Evolutionary conservation across 129 eudicot genomes (phyloP).

Genomic region (Smallanthus sonchifolius): DNA sequence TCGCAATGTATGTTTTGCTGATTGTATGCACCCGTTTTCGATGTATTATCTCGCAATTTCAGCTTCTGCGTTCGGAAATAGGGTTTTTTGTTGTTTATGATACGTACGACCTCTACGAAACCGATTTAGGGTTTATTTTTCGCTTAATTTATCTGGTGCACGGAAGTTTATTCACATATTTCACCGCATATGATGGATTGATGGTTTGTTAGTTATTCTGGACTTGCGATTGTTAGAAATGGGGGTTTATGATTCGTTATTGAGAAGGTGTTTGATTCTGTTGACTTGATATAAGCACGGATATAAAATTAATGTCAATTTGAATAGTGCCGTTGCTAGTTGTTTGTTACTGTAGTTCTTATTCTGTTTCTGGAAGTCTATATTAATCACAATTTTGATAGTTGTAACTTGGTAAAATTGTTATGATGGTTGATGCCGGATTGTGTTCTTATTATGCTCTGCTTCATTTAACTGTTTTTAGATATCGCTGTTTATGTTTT

Average conservation of each 20-base stretch:
- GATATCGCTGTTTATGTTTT: background rate
- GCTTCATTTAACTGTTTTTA: background rate
- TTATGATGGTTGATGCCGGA: background rate
- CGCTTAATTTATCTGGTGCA: background rate
- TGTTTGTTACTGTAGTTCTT: background rate
- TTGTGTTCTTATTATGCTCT: background rate
- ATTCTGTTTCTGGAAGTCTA: background rate
- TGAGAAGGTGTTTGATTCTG: conserved; percentile 5
- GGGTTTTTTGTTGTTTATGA: background rate
- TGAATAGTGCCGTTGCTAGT: background rate
- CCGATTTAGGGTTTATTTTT: background rate
- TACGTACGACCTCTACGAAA: background rate
- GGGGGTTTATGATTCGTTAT: background rate
- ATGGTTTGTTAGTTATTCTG: background rate
- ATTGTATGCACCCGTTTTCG: background rate
- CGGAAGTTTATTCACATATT: background rate
- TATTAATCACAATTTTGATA: background rate
- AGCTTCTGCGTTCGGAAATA: background rate
- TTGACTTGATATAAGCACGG: background rate
- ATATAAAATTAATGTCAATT: background rate
- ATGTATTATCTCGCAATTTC: conserved; percentile 9
- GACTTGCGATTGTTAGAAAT: background rate
- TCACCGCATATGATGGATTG: background rate
- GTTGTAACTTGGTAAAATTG: background rate
- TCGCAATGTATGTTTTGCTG: background rate